Evolutionary conservation across 2,329 filamentous ascomycete genomes (phyloP), one percentile per base, ranked within the genome.

Genomic region (Penicillium freii): DNA sequence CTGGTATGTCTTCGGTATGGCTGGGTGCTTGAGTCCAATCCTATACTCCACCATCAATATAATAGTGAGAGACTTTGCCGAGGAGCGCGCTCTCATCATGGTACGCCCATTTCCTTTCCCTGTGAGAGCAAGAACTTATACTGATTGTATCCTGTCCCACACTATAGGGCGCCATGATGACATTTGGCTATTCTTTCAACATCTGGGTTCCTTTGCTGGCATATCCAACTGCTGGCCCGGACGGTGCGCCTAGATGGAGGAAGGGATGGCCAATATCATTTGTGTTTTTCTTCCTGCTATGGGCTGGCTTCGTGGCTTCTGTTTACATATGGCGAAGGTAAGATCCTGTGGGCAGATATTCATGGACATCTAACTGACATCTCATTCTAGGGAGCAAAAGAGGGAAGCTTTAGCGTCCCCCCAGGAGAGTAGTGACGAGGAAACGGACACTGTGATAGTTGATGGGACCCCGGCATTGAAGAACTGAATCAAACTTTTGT

Each of bases 261-360:
- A 79, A 78, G 31, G 80, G 80, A 0, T 82, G 79, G 71, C 78
- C 79, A 0, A 74, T 80, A 6, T 75, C 78, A 2, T 73, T 81
- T 47, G 74, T 72, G 0, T 82, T 82, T 50, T 75, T 77, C 36
- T 67, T 78, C 43, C 63, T 80, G 4, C 69, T 80, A 23, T 81
- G 78, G 79, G 60, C 64, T 40, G 64, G 65, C 0, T 70, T 69
- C 27, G 50, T 70, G 21, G 34, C 61, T 9, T 50, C 66, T 4
- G 40, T 67, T 43, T 10, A 68, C 2, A 45, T 69, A 42, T 55
- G 67, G 48, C 51, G 58, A 60, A 54, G 65, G 61, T 68, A 57
- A 43, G 27, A 7, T 19, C 10, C 15, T 2, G 3, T 50, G 2
- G 15, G 4, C 4, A 25, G 2, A 5, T 11, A 23, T 21, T 21